Conservation (phyloP, 192 early-diverging fungal species). For the Funneliformis geosporum region DNA sequence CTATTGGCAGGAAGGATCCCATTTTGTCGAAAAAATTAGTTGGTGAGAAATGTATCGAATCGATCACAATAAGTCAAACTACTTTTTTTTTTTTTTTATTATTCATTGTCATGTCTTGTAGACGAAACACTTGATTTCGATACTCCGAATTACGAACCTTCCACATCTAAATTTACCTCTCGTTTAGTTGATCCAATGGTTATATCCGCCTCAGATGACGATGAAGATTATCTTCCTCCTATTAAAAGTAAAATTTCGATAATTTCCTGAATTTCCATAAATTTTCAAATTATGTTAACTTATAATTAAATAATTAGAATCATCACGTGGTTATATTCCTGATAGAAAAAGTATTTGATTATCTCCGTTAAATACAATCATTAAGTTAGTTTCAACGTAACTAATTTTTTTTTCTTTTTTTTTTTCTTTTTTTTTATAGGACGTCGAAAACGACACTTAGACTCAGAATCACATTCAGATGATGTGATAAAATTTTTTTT, state of each 20-base stretch:
- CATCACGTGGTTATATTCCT: neutral
- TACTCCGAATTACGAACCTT: neutral
- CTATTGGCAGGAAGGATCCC: neutral
- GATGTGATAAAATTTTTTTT: neutral
- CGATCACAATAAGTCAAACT: neutral
- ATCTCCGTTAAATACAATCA: neutral
- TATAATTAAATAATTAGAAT: slow-evolving; percentile 7
- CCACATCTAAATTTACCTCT: neutral
- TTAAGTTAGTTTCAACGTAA: neutral
- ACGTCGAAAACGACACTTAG: slow-evolving; percentile 5
- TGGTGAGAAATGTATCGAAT: neutral
- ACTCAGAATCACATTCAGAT: neutral
- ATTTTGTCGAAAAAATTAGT: neutral
- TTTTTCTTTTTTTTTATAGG: neutral
- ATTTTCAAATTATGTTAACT: neutral
- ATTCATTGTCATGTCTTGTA: neutral
- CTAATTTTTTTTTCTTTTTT: neutral
- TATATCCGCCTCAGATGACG: neutral
- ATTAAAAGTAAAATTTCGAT: neutral
- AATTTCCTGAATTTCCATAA: neutral
- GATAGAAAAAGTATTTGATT: neutral
- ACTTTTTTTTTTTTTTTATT: neutral
- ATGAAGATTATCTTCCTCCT: slow-evolving; percentile 19
- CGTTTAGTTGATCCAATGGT: neutral
- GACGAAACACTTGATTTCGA: neutral